Evolutionary conservation across 1,284 basidiomycete genomes (phyloP).

Genomic region (Cutaneotrichosporon cyanovorans): DNA sequence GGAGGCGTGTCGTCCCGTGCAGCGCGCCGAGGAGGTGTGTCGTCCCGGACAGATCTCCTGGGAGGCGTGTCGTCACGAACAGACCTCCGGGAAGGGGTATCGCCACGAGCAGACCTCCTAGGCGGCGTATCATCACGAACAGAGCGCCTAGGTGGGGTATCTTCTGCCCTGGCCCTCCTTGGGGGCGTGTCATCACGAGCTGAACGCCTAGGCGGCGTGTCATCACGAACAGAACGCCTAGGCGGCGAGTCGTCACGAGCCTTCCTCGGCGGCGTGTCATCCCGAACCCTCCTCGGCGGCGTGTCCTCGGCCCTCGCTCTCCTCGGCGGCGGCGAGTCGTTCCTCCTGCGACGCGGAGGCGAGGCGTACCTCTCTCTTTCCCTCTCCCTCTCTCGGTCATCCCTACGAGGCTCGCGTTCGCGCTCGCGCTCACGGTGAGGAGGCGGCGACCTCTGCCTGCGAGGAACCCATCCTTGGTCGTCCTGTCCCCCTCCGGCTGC

Average conservation of each 20-base stretch:
- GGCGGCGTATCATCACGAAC: not conserved
- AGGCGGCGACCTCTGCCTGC: not conserved
- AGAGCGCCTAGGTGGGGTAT: not conserved
- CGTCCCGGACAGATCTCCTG: conserved; percentile 1
- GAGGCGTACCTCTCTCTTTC: not conserved
- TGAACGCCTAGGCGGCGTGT: conserved; percentile 1
- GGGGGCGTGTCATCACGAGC: conserved; percentile 6
- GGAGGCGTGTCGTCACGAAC: conserved; percentile 4
- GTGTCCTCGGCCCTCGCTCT: too few species aligned
- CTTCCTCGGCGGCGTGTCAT: not conserved
- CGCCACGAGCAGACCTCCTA: not conserved
- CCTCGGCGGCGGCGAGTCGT: conserved; percentile 3
- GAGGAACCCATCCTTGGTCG: not conserved
- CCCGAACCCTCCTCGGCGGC: not conserved
- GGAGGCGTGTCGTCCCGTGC: conserved; percentile 6
- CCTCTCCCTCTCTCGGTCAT: not conserved
- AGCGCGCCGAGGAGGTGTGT: conserved; percentile 5
- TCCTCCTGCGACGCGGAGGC: not conserved
- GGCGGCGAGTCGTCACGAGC: conserved; percentile 3
- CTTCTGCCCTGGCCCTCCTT: not conserved
- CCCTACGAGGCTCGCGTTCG: not conserved
- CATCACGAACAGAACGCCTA: conserved; percentile 2
- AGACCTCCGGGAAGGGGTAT: conserved; percentile 2
- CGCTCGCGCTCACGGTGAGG: not conserved
- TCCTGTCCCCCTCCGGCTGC: not conserved